Evolutionary conservation across 2,329 filamentous ascomycete species (phyloP), one percentile per base, ranked within the genome.

Genomic region (Alternaria sp.): DNA sequence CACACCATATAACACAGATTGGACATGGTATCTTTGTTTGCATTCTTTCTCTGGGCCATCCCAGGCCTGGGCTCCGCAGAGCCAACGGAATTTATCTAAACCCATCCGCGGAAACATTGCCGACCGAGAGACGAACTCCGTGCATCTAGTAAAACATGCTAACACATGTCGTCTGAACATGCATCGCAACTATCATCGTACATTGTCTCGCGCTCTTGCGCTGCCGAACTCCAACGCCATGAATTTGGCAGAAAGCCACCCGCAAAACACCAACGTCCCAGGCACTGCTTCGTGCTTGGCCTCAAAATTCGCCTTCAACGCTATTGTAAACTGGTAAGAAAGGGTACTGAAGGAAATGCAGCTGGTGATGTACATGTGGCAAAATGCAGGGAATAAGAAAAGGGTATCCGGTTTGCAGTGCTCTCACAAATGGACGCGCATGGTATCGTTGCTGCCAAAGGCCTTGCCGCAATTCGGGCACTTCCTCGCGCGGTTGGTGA

Each of bases 401-500:
- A 52, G 13, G 52, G 43, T 25, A 26, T 30, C 28, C 25, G 26
- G 46, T 28, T 51, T 26, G 44, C 36, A 23, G 30, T 15, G 12
- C 28, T 40, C 52, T 56, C 57, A 79, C 19, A 78, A 63, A 64
- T 80, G 77, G 47, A 85, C 81, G 32, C 76, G 82, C 93, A 97
- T 96, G 65, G 93, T 89, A 78, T 99, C 96, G 80, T 91, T 91
- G 78, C 89, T 91, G 74, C 97, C 95, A 78, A 99, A 99, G 5
- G 93, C 89, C 81, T 91, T 92, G 73, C 91, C 93, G 84, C 96
- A 99, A 72, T 93, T 95, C 3, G 96, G 96, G 76, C 96, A 99
- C 80, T 98, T 98, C 70, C 96, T 88, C 82, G 95, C 94, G 36
- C 96, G 91, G 75, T 96, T 97, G 49, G 89, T 89, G 65, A 97